These are phyloP conservation scores for Purshia tridentata DNA, from an alignment of 306 rosid species.

Conservation along the genomic window DNA sequence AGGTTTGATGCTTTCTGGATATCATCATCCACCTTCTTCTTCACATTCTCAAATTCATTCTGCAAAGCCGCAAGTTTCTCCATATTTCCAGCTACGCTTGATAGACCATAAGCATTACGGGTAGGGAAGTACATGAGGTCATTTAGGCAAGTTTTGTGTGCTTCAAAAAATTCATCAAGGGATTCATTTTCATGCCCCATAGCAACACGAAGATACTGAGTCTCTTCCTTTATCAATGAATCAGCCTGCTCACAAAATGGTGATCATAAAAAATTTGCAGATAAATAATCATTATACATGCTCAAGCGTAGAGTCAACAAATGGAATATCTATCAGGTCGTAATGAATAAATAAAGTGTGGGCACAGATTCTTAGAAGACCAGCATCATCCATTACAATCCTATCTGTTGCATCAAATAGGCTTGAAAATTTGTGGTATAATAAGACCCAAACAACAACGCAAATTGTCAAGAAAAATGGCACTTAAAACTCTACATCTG, in stretches of 20 bases:
- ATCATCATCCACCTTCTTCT: constrained; percentile 73
- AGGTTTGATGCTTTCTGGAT: constrained; percentile 66
- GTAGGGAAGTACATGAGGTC: constrained; percentile 86
- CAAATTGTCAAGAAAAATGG: too few species aligned
- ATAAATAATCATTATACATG: background rate
- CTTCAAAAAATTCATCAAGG: constrained; percentile 84
- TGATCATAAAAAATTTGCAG: constrained; percentile 22
- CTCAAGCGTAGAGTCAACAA: background rate
- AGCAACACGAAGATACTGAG: constrained; percentile 61
- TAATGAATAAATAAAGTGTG: background rate
- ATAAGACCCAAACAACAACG: background rate
- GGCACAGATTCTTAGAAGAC: too few species aligned
- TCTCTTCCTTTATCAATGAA: constrained; percentile 69
- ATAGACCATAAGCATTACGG: constrained; percentile 75
- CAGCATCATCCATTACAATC: constrained; percentile 11
- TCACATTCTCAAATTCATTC: constrained; percentile 73
- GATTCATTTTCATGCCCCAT: constrained; percentile 88
- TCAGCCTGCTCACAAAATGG: constrained; percentile 60
- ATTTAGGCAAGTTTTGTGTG: constrained; percentile 71
- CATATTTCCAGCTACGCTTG: constrained; percentile 83
- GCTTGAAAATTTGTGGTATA: background rate
- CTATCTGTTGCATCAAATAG: background rate
- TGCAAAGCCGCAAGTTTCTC: constrained; percentile 91
- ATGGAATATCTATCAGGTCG: background rate
- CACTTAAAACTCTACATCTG: too few species aligned